Base-by-base conservation (phyloP, 108 stramenopile species). In the Nitzschia inconspicua region DNA sequence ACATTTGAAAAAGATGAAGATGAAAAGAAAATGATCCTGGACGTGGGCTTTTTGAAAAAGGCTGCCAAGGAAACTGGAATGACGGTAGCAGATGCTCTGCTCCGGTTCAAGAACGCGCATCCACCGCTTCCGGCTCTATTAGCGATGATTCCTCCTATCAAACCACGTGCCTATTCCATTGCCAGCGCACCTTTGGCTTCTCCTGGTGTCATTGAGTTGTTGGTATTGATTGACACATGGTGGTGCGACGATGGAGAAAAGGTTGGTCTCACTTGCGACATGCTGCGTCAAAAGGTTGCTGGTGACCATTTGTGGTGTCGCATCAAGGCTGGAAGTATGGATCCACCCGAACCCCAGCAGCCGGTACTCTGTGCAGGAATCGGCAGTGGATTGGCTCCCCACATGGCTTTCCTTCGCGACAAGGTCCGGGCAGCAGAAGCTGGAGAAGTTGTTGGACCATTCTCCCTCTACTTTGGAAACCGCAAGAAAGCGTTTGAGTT, bases 381-480 rank as follows among this genome's bases (percentile, higher is more conserved):
- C 22, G 95, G 95, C 29, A 92, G 88, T 32, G 95, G 95, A 13
- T 46, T 96, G 18, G 93, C 95, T 14, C 95, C 95, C 2, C 92
- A 90, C 83, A 65, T 91, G 30, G 80, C 89, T n/a, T 73, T 96
- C 47, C 63, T 94, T 14, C 85, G 90, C 46, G 93, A 94, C 60
- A 79, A 82, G 32, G 80, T 75, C 3, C 68, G 73, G 36, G 82
- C 75, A 22, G 67, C 60, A 9, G 64, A 75, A 32, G 65, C 58
- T 20, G 86, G 82, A 37, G 58, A 73, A 16, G 22, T 40, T 2
- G 77, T 88, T 1, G 79, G 79, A 32, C 63, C 73, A 34, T 86
- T 82, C 60, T 76, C 89, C 22, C 60, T 95, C 14, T 96, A 89
- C 74, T 96, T 96, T 55, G 95, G 95, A 44, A 95, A 94, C 72